phyloP scores from a whole-genome alignment of 192 early-diverging fungal genomes.

The Pilobolus umbonatus region DNA sequence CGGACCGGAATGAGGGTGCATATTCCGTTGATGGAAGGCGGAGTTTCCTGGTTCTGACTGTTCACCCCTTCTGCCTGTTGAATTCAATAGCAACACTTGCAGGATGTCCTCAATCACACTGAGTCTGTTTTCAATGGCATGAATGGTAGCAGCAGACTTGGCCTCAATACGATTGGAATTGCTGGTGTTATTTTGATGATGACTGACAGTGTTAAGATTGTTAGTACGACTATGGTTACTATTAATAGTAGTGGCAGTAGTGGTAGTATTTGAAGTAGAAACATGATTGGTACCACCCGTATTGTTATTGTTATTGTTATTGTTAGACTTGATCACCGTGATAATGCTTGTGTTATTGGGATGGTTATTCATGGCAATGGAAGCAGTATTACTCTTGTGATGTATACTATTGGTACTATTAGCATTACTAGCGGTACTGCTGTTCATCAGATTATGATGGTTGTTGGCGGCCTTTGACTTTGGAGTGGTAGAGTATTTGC shows the following conservation, averaged over 20 bases:
- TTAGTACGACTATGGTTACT: background rate
- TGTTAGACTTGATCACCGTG: background rate
- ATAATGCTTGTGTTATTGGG: background rate
- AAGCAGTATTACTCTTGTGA: no score
- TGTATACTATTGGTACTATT: no score
- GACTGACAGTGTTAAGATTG: background rate
- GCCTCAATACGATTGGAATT: background rate
- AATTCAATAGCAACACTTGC: slow-evolving; percentile 5
- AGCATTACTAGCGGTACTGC: no score
- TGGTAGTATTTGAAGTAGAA: background rate
- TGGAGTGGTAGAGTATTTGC: slow-evolving; percentile 16
- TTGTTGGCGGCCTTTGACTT: slow-evolving; percentile 11
- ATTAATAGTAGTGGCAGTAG: background rate
- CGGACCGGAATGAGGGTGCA: slow-evolving; percentile 16
- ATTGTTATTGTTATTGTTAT: background rate
- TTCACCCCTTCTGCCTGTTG: background rate
- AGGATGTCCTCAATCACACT: slow-evolving; percentile 21
- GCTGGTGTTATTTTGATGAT: background rate
- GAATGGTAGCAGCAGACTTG: slow-evolving; percentile 2
- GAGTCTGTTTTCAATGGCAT: slow-evolving; percentile 17
- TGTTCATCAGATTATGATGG: no score
- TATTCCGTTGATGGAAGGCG: slow-evolving; percentile 10
- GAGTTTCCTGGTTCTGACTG: slow-evolving; percentile 3
- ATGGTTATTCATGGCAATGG: no score
- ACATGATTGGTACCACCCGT: no score